Base-by-base conservation (phyloP, 176 grass and related monocot species). In the Carex kokanica region DNA sequence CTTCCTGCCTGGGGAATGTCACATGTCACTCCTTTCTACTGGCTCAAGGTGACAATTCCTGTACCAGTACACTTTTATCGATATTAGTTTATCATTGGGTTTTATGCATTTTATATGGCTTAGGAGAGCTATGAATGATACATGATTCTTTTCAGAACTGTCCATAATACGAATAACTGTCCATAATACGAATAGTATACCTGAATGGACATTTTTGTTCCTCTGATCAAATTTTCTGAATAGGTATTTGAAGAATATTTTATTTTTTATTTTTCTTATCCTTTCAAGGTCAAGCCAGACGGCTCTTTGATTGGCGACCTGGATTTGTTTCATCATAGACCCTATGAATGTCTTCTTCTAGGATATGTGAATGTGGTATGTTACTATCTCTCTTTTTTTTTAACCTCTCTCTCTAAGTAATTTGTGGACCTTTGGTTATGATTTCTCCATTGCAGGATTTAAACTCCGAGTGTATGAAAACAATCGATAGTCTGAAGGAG, bases 241-340 rank as follows among this genome's bases (percentile, higher is more conserved):
- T 5, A 5, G 38, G 20, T 24, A 27, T 54, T 17, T 29, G 27
- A 29, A 27, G 29, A 54, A 54, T 54, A 23, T 29, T 14, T 54
- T 27, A 2, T 25, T 53, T 15, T 6, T 53, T 3, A 52, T 38
- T 71, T 47, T 66, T 11, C 51, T 40, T 6, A n/a, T 38, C 27
- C 45, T 56, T 36, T 86, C 8, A 87, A 98, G 95, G 95, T 95
- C 25, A 95, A 90, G 81, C 75, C 86, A 36, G 87, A 98, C 86
- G 89, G 92, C 49, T 98, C 89, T 31, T 83, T 98, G 71, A 95
- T 98, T 84, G 83, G 92, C 49, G 79, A 90, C 72, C 75, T 95
- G 64, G 91, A 98, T 51, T 95, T 95, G 60, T 94, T 98, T 89
- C 92, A 95, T 93, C 95, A 98, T 63, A 89, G 91, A 83, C 95